Conservation (phyloP, 192 early-diverging fungal species). For the Helicostylum pulchrum region DNA sequence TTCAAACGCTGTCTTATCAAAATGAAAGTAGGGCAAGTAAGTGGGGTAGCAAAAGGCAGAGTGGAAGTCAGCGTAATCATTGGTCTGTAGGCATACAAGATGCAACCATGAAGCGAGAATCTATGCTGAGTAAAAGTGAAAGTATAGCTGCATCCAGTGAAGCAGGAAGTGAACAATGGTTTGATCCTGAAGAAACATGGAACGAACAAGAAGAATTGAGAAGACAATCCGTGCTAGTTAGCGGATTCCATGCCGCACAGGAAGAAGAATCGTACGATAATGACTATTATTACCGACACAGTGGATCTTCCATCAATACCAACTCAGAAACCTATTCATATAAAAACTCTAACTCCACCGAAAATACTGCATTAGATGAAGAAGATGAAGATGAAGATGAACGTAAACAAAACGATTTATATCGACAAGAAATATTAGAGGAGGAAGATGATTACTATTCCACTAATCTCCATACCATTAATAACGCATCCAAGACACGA, state of each 20-base stretch:
- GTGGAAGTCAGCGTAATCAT: constrained; percentile 17
- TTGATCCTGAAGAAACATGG: constrained; percentile 21
- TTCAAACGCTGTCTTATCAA: constrained; percentile 1
- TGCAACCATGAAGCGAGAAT: constrained; percentile 9
- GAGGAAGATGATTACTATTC: constrained; percentile 7
- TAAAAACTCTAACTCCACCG: constrained; percentile 7
- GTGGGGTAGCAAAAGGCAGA: not conserved
- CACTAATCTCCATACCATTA: not conserved
- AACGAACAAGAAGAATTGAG: constrained; percentile 6
- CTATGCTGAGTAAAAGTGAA: not conserved
- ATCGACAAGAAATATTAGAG: not conserved
- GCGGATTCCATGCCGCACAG: not conserved
- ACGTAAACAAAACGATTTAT: not conserved
- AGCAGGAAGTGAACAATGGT: constrained; percentile 24
- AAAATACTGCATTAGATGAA: constrained; percentile 8
- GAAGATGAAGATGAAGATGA: constrained; percentile 5
- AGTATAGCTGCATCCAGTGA: constrained; percentile 17
- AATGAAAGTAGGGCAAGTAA: not conserved
- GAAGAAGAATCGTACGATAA: not conserved
- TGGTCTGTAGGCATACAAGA: constrained; percentile 16
- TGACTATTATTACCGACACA: not conserved
- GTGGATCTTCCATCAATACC: constrained; percentile 12
- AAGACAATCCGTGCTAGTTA: not conserved
- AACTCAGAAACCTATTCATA: constrained; percentile 14
- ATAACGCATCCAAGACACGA: not conserved